Evolutionary conservation across 768 basidiomycete genomes (phyloP).

Genomic region (Boletus sp.): DNA sequence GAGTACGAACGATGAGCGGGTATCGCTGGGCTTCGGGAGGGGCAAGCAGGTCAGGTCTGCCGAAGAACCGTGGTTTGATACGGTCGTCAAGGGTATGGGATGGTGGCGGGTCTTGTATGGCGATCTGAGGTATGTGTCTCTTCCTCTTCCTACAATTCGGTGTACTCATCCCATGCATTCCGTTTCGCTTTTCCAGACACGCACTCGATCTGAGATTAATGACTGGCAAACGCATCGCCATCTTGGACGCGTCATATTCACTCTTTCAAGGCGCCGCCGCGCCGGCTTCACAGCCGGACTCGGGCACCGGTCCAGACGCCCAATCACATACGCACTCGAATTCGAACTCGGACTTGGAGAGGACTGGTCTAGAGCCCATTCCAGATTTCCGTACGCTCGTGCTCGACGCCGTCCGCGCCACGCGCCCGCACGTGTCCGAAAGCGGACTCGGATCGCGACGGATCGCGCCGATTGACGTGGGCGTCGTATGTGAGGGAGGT

Average conservation of each 20-base stretch:
- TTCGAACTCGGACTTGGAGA: background rate
- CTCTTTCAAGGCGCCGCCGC: slow-evolving; percentile 36
- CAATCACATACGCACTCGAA: background rate
- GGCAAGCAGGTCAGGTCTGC: slow-evolving; percentile 13
- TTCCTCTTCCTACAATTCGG: background rate
- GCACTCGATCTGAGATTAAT: slow-evolving; percentile 81
- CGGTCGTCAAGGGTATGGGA: slow-evolving; percentile 75
- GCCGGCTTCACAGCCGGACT: background rate
- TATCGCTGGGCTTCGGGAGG: slow-evolving; percentile 1
- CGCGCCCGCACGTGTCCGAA: slow-evolving; percentile 10
- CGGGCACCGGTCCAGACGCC: background rate
- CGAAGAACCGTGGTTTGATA: slow-evolving; percentile 46
- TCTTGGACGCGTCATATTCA: slow-evolving; percentile 73
- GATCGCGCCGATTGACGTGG: slow-evolving; percentile 58
- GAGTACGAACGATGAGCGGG: slow-evolving; percentile 30
- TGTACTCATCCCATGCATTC: background rate
- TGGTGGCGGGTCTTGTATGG: slow-evolving; percentile 80
- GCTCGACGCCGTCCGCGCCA: slow-evolving; percentile 44
- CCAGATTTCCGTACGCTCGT: slow-evolving; percentile 56
- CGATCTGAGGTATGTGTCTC: slow-evolving; percentile 52
- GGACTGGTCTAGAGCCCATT: slow-evolving; percentile 54
- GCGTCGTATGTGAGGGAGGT: slow-evolving; percentile 56
- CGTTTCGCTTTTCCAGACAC: slow-evolving; percentile 43
- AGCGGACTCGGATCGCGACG: slow-evolving; percentile 28
- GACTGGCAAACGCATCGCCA: slow-evolving; percentile 59